phyloP scores from a whole-genome alignment of 2,329 filamentous ascomycete species.

The Alternaria triticina region DNA sequence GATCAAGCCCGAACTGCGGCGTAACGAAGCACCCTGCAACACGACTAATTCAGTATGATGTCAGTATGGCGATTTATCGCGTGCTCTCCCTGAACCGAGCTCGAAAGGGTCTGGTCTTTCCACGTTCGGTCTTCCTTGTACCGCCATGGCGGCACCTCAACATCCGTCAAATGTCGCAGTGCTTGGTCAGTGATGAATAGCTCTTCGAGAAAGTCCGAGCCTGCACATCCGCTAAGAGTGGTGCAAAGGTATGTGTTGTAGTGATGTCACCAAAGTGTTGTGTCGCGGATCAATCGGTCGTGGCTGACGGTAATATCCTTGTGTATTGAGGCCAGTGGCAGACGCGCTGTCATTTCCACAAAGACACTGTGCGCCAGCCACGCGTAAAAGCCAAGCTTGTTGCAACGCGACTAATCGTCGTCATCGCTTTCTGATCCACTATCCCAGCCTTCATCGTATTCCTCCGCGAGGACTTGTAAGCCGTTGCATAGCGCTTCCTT shows the following conservation, averaged over 20 bases:
- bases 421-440: constrained; percentile 70
- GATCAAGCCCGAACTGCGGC: neutral
- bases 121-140: neutral
- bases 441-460: constrained; percentile 87
- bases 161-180: neutral
- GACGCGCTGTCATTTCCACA: neutral
- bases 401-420: constrained; percentile 58
- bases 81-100: neutral
- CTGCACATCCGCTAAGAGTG: neutral
- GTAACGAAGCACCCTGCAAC: neutral
- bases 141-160: neutral
- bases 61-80: neutral
- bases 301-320: neutral
- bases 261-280: neutral
- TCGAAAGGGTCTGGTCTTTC: neutral
- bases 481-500: constrained; percentile 83
- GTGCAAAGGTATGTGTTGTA: neutral
- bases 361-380: neutral
- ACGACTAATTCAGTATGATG: neutral
- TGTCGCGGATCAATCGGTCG: neutral
- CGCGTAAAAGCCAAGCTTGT: neutral
- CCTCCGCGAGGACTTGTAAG: constrained; percentile 81
- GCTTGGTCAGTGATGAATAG: neutral
- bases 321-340: neutral
- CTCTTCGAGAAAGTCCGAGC: neutral